Evolutionary conservation across 1,284 basidiomycete genomes (phyloP), one percentile per base, ranked within the genome.

Genomic region (Boletellus deceptivus): DNA sequence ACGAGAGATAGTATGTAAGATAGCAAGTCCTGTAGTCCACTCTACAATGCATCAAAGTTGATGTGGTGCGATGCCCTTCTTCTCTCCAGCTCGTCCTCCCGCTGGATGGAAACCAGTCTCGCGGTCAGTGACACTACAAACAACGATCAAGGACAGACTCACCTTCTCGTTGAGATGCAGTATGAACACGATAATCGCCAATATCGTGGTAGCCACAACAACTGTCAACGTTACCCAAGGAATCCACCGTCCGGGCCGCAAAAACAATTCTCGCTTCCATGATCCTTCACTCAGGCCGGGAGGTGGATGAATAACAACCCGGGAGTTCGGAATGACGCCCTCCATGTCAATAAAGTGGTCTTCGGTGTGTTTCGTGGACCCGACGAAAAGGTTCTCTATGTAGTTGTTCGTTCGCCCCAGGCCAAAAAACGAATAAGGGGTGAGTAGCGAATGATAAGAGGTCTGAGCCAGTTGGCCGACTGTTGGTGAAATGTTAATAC

Each of bases 381-480:
- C 94, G 9, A 96, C 89, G 65, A 94, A 93, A 4, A 97, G 78
- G 65, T 94, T 95, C 76, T 99, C 97, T 63, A 99, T 93, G 72
- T 99, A 99, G 70, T 99, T 99, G 73, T 99, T 99, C n/a, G 96
- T 99, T 39, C 97, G 83, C 0, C 97, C 97, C 3, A 99, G 84
- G 1, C 97, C 97, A 64, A 99, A 93, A 78, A 95, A 98, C 3
- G 92, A 84, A 65, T 98, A 98, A 0, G 97, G 96, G 1, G 92
- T 89, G 45, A 87, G 80, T 10, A 99, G 80, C 9, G 94, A 77
- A 45, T 96, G 89, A 64, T 98, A 98, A 0, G 87, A 82, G 1
- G 92, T 92, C 67, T 97, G 94, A 2, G 96, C 87, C 5, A 98
- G 82, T 70, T 99, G 97, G 1, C 86, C 87, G 27, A 96, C 93